Percentiles rank a stretch among this genome's conserved stretches.
Evolutionary conservation across 768 basidiomycete genomes (phyloP).

Genomic region (Amylocystis lapponica): DNA sequence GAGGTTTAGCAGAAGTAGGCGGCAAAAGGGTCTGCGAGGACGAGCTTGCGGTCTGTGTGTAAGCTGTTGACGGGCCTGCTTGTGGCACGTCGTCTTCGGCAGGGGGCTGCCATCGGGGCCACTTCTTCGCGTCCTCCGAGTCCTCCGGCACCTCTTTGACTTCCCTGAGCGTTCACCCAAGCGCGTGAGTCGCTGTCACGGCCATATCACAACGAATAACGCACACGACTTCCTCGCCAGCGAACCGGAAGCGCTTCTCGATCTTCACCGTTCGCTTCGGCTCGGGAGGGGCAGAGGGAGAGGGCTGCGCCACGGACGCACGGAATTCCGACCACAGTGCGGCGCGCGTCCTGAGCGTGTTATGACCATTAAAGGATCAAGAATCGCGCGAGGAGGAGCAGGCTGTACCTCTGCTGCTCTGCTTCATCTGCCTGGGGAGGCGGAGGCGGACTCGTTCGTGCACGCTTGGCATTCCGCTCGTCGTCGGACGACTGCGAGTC

Average conservation of each 20-base stretch:
- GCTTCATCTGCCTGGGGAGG: slow-evolving; percentile 24
- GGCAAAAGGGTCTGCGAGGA: not conserved
- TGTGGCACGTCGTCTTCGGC: slow-evolving; percentile 3
- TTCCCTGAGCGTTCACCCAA: too few species aligned
- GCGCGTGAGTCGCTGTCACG: slow-evolving; percentile 4
- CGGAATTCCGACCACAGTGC: slow-evolving; percentile 67
- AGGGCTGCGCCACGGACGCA: slow-evolving; percentile 43
- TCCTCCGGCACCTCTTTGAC: slow-evolving; percentile 67
- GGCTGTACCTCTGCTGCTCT: not conserved
- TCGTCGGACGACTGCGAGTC: slow-evolving; percentile 36
- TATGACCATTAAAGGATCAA: not conserved
- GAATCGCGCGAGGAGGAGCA: not conserved
- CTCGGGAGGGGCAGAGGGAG: slow-evolving; percentile 17
- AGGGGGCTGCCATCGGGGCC: slow-evolving; percentile 50
- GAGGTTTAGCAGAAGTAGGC: slow-evolving; percentile 7
- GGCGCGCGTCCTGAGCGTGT: slow-evolving; percentile 45
- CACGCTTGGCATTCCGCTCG: slow-evolving; percentile 33
- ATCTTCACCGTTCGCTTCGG: slow-evolving; percentile 63
- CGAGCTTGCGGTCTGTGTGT: not conserved
- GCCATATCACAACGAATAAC: slow-evolving; percentile 23
- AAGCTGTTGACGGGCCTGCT: not conserved
- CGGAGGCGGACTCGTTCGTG: slow-evolving; percentile 20
- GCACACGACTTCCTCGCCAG: slow-evolving; percentile 71
- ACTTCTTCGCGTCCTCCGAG: slow-evolving; percentile 71
- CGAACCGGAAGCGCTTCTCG: slow-evolving; percentile 65